Base-by-base conservation (phyloP, 2,329 filamentous ascomycete species). In the Stachybotrys elegans region DNA sequence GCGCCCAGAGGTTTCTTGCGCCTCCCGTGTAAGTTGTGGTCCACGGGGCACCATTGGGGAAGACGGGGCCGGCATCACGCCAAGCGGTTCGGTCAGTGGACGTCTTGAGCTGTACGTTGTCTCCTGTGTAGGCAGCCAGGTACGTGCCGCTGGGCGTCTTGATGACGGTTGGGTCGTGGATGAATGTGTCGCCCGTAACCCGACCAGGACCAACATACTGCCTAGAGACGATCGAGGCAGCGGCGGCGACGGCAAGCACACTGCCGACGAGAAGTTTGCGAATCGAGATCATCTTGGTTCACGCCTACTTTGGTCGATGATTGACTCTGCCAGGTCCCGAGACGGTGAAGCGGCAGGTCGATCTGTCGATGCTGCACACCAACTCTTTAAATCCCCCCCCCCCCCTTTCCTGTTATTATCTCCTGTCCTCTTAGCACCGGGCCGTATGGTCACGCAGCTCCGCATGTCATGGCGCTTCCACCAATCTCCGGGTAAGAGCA, bases 1-100 rank as follows among this genome's bases (percentile, higher is more conserved):
- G 80, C 0, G 80, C 79, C 76, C 47, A 68, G 25, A 63, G 60
- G 32, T 62, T 62, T 45, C 47, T 51, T 2, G 54, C 57, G 22
- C 57, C 58, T 3, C 47, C 45, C 21, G 59, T 61, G 37, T 62
- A 62, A 14, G 53, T 43, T 1, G 54, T 58, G 1, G 59, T 62
- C 59, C 59, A 62, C 0, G 60, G 49, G 6, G 59, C 59, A 3
- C 59, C 59, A 21, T 50, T 53, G 13, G 60, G 60, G 47, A 62
- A 62, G 8, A 45, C 60, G 14, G 52, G 47, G 2, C 60, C 60
- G 34, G 52, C 60, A 19, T 62, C 48, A 8, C 44, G 49, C 60
- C 60, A 62, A 3, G 41, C 43, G 2, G 60, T 62, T 19, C 60
- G 60, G 40, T 62, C 60, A 29, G 54, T 55, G 0, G 60, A 62